A percentile compares a stretch with the other conserved stretches of the same genome.
phyloP scores from a whole-genome alignment of 257 asterid genomes.

The Petunia secreta region DNA sequence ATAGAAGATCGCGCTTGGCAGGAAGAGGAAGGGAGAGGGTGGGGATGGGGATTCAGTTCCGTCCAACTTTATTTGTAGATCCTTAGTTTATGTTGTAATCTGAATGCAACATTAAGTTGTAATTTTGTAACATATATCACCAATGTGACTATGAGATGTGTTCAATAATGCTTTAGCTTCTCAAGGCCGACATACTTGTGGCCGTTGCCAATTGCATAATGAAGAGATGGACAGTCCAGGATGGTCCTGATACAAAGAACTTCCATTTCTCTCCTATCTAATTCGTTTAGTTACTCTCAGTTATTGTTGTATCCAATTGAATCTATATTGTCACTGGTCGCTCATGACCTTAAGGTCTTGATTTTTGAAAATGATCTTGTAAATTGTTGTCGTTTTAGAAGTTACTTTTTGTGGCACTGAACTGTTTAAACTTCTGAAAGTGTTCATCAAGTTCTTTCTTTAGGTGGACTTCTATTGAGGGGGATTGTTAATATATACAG shows the following conservation, averaged over 20 bases:
- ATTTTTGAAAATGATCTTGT: not conserved
- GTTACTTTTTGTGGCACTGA: not conserved
- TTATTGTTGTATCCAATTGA: not conserved
- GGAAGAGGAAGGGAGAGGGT: conserved; percentile 25
- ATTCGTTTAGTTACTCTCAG: not conserved
- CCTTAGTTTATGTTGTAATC: not conserved
- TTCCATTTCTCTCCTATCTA: too few species aligned
- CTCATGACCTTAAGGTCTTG: not conserved
- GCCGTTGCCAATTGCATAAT: conserved; percentile 9
- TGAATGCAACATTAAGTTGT: conserved; percentile 23
- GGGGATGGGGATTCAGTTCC: conserved; percentile 16
- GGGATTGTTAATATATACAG: not conserved
- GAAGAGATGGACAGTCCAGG: not conserved
- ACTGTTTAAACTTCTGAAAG: not conserved
- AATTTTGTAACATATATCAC: conserved; percentile 24
- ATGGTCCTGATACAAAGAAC: too few species aligned
- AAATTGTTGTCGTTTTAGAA: not conserved
- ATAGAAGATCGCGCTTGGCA: not conserved
- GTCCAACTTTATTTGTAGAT: conserved; percentile 19
- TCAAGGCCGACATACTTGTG: not conserved
- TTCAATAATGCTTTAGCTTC: conserved; percentile 19
- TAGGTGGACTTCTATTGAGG: not conserved
- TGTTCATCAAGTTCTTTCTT: not conserved
- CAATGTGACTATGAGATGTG: conserved; percentile 16
- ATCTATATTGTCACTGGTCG: not conserved